These are phyloP conservation scores for Saururus chinensis DNA, from an alignment of 164 flowering plant genomes.

Conservation along the genomic window DNA sequence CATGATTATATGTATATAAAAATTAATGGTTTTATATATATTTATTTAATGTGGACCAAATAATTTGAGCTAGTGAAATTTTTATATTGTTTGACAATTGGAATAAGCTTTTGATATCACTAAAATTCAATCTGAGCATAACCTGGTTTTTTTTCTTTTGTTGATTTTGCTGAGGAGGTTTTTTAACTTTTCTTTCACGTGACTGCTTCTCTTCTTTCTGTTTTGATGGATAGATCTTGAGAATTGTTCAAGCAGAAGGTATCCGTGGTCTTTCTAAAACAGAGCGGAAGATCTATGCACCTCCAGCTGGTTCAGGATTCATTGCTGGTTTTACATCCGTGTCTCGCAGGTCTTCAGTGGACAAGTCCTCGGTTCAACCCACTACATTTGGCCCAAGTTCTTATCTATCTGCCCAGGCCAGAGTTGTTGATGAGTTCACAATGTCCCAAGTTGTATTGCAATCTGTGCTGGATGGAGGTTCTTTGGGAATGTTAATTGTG, in stretches of 20 bases:
- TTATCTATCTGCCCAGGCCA: conserved; percentile 76
- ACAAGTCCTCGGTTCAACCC: conserved; percentile 33
- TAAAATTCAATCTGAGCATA: not conserved
- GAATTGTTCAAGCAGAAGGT: conserved; percentile 94
- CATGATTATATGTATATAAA: too few relatives aligned
- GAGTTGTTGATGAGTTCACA: conserved; percentile 76
- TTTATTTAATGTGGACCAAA: too few relatives aligned
- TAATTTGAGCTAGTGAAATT: too few relatives aligned
- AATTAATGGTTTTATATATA: too few relatives aligned
- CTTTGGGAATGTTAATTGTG: conserved; percentile 68
- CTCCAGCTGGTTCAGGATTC: conserved; percentile 95
- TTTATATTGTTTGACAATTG: too few relatives aligned
- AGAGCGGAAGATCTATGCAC: conserved; percentile 65
- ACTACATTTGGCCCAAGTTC: conserved; percentile 83
- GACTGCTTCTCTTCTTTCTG: not conserved
- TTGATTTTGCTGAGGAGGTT: not conserved
- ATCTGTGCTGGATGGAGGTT: conserved; percentile 51
- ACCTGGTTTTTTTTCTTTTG: not conserved
- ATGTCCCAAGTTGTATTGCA: conserved; percentile 76
- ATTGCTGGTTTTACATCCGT: conserved; percentile 69
- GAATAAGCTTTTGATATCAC: too few relatives aligned
- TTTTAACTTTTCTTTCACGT: not conserved
- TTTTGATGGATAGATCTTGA: conserved; percentile 39
- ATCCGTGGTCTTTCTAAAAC: conserved; percentile 73
- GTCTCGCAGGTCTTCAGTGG: conserved; percentile 49